Conservation (phyloP, 1,284 basidiomycete species). For the Leccinum huronense region DNA sequence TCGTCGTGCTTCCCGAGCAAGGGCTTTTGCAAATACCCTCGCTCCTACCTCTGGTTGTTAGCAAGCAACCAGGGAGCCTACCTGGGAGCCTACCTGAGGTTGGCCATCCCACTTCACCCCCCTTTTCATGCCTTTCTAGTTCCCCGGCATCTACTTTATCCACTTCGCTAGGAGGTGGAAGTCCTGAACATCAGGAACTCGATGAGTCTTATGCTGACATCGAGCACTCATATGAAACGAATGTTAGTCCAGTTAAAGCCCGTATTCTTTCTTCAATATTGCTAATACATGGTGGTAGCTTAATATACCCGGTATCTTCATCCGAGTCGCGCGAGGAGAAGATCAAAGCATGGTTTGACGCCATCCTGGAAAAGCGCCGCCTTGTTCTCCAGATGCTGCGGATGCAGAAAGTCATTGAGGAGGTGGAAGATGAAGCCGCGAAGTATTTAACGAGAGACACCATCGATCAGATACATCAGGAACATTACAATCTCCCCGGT, state of each 20-base stretch:
- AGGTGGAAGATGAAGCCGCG: neutral
- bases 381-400: neutral
- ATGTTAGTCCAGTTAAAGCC: neutral
- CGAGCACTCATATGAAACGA: neutral
- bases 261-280: neutral
- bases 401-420: neutral
- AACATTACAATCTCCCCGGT: neutral
- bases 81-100: neutral
- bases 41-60: neutral
- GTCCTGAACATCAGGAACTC: neutral
- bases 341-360: neutral
- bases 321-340: neutral
- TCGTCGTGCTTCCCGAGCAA: neutral
- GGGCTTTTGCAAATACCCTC: neutral
- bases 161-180: neutral
- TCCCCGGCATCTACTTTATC: neutral
- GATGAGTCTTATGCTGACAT: neutral
- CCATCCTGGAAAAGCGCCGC: neutral
- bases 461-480: neutral
- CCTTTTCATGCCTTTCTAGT: neutral
- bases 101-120: neutral
- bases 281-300: neutral
- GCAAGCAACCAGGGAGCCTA: neutral
- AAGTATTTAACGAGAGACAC: neutral
- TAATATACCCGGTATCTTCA: neutral